Percentiles rank a stretch among this genome's conserved stretches.
phyloP scores from a whole-genome alignment of 345 rosid genomes.

The Combretum micranthum region DNA sequence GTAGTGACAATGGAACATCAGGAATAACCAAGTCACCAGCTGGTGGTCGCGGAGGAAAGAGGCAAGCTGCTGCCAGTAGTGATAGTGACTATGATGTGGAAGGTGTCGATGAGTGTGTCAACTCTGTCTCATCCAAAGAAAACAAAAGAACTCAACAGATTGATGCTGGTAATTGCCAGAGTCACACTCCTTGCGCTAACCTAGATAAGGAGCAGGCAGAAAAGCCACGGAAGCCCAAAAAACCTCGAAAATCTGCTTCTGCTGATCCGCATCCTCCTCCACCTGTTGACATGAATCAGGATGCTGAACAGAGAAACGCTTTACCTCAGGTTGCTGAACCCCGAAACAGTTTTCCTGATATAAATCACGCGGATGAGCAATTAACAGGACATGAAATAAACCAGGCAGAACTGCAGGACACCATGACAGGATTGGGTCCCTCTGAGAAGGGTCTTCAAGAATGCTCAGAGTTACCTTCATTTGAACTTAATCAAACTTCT shows the following conservation, averaged over 20 bases:
- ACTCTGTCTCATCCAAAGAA: conserved; percentile 84
- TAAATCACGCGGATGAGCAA: conserved; percentile 37
- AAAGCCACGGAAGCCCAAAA: conserved; percentile 39
- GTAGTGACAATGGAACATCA: conserved; percentile 82
- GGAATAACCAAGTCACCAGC: conserved; percentile 60
- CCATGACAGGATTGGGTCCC: conserved; percentile 22
- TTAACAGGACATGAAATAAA: conserved; percentile 36
- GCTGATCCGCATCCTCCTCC: conserved; percentile 26
- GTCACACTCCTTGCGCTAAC: conserved; percentile 15
- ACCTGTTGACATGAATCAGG: conserved; percentile 20
- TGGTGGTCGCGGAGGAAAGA: conserved; percentile 36
- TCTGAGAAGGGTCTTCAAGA: conserved; percentile 34
- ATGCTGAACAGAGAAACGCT: conserved; percentile 26
- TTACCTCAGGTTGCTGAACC: conserved; percentile 23
- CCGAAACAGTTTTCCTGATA: conserved; percentile 46
- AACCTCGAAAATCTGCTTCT: conserved; percentile 29
- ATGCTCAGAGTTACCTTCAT: conserved; percentile 20
- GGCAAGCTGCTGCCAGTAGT: conserved; percentile 40
- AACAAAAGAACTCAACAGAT: conserved; percentile 33
- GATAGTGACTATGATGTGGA: conserved; percentile 88
- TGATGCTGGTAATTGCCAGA: conserved; percentile 16
- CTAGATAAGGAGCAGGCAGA: conserved; percentile 34
- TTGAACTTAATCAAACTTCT: conserved; percentile 37
- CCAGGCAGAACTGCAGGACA: conserved; percentile 24
- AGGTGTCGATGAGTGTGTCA: conserved; percentile 57